Percentiles rank a stretch among this genome's conserved stretches.
phyloP scores from a whole-genome alignment of 306 rosid species.

The Calophaca sinica region DNA sequence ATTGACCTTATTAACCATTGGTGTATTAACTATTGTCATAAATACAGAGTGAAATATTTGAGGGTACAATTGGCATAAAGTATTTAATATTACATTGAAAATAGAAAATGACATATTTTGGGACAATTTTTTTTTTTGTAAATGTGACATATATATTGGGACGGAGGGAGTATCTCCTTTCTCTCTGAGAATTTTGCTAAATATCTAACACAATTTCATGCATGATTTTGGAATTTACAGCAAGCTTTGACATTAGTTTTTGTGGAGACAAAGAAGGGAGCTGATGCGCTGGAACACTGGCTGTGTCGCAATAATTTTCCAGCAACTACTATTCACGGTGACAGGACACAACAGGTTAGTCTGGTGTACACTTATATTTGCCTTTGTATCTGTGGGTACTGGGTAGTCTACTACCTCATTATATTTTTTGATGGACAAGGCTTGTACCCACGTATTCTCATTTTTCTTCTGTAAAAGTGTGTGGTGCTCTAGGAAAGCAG shows the following conservation, averaged over 20 bases:
- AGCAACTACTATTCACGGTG: slow-evolving; percentile 98
- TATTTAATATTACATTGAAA: too few relatives aligned
- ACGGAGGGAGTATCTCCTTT: too few relatives aligned
- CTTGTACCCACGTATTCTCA: slow-evolving; percentile 3
- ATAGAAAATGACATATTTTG: too few relatives aligned
- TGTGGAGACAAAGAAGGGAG: slow-evolving; percentile 99
- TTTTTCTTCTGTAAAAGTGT: slow-evolving; percentile 1
- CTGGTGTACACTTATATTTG: slow-evolving; percentile 20
- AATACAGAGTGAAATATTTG: too few relatives aligned
- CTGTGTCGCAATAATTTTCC: slow-evolving; percentile 80
- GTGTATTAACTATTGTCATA: too few relatives aligned
- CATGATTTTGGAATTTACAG: slow-evolving; percentile 55
- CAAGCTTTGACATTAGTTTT: slow-evolving; percentile 94
- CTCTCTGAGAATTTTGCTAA: not conserved
- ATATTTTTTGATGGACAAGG: not conserved
- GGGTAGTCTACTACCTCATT: not conserved
- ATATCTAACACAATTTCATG: slow-evolving; percentile 2
- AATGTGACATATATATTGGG: too few relatives aligned
- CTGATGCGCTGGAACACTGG: slow-evolving; percentile 95
- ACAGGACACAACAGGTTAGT: slow-evolving; percentile 94
- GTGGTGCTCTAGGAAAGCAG: not conserved
- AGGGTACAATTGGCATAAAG: too few relatives aligned
- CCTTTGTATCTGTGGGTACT: not conserved
- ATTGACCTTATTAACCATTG: too few relatives aligned
- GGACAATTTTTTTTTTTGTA: too few relatives aligned